Evolutionary conservation across 192 early-diverging fungal species (phyloP), one percentile per base, ranked within the genome.

Genomic region (Phycomyces blakesleeanus): DNA sequence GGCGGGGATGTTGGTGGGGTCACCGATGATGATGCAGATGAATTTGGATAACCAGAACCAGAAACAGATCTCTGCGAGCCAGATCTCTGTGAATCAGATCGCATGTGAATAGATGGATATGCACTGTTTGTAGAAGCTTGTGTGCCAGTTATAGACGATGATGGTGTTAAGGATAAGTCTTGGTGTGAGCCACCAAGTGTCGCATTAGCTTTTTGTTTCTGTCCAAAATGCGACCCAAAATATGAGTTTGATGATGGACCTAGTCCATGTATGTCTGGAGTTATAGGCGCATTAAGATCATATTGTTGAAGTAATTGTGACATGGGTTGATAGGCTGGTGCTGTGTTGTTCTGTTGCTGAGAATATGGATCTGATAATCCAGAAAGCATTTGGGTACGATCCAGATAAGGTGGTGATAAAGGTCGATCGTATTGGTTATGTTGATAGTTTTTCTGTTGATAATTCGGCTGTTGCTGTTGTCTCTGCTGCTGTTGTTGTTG

Each of bases 401-500:
- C 44, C 18, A 18, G 3, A 12, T 47, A n/a, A 18, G 18, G 44
- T 47, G 44, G 44, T 12, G 44, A 18, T 47, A 47, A 14, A 47
- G 12, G 44, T 47, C 44, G 12, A 3, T 47, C 44, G 11, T n/a
- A 47, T 7, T 34, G 29, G 29, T 2, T 34, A 5, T 34, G 29
- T 7, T 34, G 29, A 34, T 34, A 5, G 2, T 2, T 5, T 34
- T 34, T 34, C 29, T 34, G 2, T 34, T 34, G 29, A 34, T 34
- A 34, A 56, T 37, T 10, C 11, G 22, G 26, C 11, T 47, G 60
- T 55, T 27, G n/a, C n/a, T n/a, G n/a, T n/a, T n/a, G n/a, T n/a
- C n/a, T n/a, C n/a, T 66, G 64, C 44, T 69, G 66, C 12, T 76
- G 74, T 18, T 79, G 68, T 5, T 77, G 60, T 37, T 73, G 69